A percentile compares a stretch with the other conserved stretches of the same genome.
Evolutionary conservation across 2,329 filamentous ascomycete species (phyloP).

Genomic region (Diaporthe sp.): DNA sequence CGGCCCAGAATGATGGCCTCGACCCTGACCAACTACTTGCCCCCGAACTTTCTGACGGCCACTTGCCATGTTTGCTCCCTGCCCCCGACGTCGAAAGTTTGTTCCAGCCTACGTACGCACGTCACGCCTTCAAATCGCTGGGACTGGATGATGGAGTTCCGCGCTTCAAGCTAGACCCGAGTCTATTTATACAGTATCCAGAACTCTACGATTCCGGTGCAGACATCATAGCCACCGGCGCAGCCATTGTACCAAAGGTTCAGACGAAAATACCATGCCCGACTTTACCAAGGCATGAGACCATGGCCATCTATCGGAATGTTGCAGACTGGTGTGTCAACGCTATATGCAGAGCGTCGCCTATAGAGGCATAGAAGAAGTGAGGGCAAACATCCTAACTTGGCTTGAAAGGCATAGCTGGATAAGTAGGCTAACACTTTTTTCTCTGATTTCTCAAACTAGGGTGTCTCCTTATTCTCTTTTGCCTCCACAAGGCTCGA

Average conservation of each 20-base stretch:
- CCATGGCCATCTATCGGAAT: background rate
- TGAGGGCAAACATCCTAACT: background rate
- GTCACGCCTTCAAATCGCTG: background rate
- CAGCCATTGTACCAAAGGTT: background rate
- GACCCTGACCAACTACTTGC: background rate
- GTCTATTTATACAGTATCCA: background rate
- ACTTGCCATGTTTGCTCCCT: background rate
- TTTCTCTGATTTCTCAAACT: background rate
- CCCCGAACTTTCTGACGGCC: background rate
- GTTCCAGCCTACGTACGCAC: background rate
- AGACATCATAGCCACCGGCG: background rate
- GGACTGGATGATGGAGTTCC: background rate
- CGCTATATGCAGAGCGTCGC: background rate
- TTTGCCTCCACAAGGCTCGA: background rate
- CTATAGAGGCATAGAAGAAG: background rate
- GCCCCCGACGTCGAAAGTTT: background rate
- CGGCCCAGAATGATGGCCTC: background rate
- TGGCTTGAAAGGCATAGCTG: background rate
- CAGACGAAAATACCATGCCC: background rate
- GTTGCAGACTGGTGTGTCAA: background rate
- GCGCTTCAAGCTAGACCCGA: background rate
- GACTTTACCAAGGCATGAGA: background rate
- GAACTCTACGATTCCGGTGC: background rate
- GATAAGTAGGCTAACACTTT: background rate
- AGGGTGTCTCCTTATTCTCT: background rate